Evolutionary conservation across 2,329 filamentous ascomycete species (phyloP).

Genomic region (Tolypocladium amazonense): DNA sequence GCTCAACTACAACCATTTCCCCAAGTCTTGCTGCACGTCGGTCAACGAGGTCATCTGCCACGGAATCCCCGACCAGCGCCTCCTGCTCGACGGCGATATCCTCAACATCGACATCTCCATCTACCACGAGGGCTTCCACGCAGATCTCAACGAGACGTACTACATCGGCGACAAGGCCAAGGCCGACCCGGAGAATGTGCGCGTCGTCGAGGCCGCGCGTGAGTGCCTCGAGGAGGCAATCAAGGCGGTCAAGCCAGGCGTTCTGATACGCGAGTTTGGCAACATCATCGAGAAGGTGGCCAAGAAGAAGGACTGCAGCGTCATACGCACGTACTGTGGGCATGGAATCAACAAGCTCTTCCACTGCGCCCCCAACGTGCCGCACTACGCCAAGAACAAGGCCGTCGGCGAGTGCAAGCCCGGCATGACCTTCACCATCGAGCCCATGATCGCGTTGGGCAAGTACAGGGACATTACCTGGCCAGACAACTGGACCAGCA

Average conservation of each 20-base stretch:
- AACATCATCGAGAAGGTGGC: slow-evolving; percentile 94
- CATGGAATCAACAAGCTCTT: slow-evolving; percentile 93
- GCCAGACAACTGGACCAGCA: slow-evolving; percentile 98
- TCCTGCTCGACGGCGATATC: slow-evolving; percentile 85
- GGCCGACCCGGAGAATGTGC: slow-evolving; percentile 74
- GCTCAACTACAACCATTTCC: slow-evolving; percentile 91
- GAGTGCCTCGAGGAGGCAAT: slow-evolving; percentile 89
- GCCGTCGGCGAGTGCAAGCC: slow-evolving; percentile 87
- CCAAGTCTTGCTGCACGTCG: slow-evolving; percentile 96
- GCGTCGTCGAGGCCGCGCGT: slow-evolving; percentile 81
- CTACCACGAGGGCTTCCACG: slow-evolving; percentile 91
- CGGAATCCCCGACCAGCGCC: slow-evolving; percentile 87
- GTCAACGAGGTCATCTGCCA: slow-evolving; percentile 97
- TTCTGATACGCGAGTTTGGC: slow-evolving; percentile 84
- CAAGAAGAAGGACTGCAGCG: slow-evolving; percentile 74
- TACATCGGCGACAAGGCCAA: slow-evolving; percentile 86
- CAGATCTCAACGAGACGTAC: slow-evolving; percentile 96
- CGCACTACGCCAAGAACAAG: slow-evolving; percentile 98
- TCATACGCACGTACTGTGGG: slow-evolving; percentile 92
- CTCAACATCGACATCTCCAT: slow-evolving; percentile 93
- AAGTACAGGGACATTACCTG: slow-evolving; percentile 89
- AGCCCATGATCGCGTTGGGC: slow-evolving; percentile 94
- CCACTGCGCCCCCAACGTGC: slow-evolving; percentile 87
- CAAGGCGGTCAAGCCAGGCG: slow-evolving; percentile 83
- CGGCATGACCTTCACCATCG: slow-evolving; percentile 98